Base-by-base conservation (phyloP, 805 yeast genomes). In the Hanseniaspora lindneri region DNA sequence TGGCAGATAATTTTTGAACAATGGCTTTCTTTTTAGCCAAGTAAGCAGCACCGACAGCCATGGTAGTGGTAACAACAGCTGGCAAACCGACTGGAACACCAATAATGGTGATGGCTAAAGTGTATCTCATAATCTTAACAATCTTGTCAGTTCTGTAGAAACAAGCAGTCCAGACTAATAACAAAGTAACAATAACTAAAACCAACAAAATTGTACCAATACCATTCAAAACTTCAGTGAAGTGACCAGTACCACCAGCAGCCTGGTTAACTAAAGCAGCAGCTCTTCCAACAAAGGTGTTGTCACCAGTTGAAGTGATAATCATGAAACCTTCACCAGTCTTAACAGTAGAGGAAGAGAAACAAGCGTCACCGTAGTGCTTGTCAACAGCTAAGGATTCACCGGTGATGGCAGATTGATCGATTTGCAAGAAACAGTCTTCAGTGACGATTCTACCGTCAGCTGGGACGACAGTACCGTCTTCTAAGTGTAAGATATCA, bases 41-140 rank as follows among this genome's bases (percentile, higher is more conserved):
- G 82, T 87, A 85, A 66, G 96, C 95, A 69, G 96, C 96, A 80
- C 96, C 96, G 71, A 88, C 96, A 70, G 96, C 96, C 96, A 87
- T 86, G 68, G 96, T 87, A 63, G 95, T 87, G 75, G 96, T 87
- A 59, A 86, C 95, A 65, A 87, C 96, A 68, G 95, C 95, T 69
- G 96, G 96, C 68, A 87, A 79, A 83, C 96, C 96, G 59, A 87
- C 96, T 68, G 96, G 96, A 60, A 87, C 96, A 81, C 96, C 96
- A 61, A 87, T 81, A 71, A 87, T 85, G 74, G 95, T 87, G 69
- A 87, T 86, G 60, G 95, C 96, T 66, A 87, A 74, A 61, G 95
- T 82, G 81, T 79, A 83, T 74, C 95, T 78, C 69, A 87, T 76
- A 72, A 87, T 83, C 61, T 79, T 73, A 63, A 87, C 95, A 66